Conservation (phyloP, 345 rosid genomes). For the Salix caprea region DNA sequence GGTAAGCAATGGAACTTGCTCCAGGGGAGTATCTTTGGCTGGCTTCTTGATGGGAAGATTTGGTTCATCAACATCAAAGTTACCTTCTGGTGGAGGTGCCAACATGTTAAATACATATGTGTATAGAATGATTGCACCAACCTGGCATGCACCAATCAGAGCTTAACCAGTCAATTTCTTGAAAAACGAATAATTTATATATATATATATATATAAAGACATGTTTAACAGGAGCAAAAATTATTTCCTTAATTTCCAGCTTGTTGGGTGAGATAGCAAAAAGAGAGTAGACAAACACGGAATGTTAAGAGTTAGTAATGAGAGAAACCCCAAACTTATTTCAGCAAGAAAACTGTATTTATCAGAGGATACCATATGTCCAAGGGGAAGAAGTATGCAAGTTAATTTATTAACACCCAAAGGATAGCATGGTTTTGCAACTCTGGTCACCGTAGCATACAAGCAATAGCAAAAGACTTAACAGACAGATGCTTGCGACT, state of each 20-base stretch:
- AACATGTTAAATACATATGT: conserved; percentile 91
- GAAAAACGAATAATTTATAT: neutral
- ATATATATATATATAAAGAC: neutral
- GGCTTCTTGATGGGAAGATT: conserved; percentile 54
- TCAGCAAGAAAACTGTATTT: neutral
- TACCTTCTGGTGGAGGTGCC: conserved; percentile 92
- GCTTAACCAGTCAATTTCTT: conserved; percentile 1
- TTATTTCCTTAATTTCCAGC: neutral
- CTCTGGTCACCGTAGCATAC: neutral
- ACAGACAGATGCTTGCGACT: conserved; percentile 13
- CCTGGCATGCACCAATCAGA: conserved; percentile 48
- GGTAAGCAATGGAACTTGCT: conserved; percentile 65
- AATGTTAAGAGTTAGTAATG: neutral
- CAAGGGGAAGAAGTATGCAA: neutral
- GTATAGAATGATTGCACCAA: conserved; percentile 94
- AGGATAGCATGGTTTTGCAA: neutral
- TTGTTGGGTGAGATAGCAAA: neutral
- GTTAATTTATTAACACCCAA: neutral
- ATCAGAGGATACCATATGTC: neutral
- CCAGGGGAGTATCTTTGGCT: conserved; percentile 40
- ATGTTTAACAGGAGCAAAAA: neutral
- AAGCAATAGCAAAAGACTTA: neutral
- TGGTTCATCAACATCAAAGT: conserved; percentile 54
- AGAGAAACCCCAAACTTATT: neutral
- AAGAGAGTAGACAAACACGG: neutral